Conservation (phyloP, 192 early-diverging fungal genomes). For the Phlyctochytrium arcticum region DNA sequence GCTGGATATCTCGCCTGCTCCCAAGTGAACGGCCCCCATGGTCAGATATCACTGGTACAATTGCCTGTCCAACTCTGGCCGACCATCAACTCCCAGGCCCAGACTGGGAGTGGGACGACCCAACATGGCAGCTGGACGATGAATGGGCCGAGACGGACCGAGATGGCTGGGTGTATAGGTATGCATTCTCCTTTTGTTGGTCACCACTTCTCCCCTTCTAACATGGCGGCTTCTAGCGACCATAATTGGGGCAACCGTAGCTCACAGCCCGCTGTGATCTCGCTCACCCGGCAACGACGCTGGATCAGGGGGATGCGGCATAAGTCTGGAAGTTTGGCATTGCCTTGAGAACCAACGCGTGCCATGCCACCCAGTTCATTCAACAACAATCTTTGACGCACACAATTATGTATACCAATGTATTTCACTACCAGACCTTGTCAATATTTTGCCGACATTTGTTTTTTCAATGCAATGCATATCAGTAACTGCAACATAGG, state of each 20-base stretch:
- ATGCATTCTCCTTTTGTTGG: not conserved
- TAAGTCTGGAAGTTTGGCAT: not conserved
- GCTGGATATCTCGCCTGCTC: conserved; percentile 64
- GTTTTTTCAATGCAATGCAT: no score
- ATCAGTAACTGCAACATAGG: no score
- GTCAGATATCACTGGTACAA: conserved; percentile 57
- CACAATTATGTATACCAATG: no score
- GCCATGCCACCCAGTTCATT: no score
- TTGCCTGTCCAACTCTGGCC: conserved; percentile 42
- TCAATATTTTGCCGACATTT: no score
- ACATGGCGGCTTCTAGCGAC: conserved; percentile 2
- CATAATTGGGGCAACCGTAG: conserved; percentile 16
- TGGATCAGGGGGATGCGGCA: conserved; percentile 12
- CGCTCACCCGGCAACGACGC: conserved; percentile 8
- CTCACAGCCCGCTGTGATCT: not conserved
- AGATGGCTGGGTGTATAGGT: conserved; percentile 23
- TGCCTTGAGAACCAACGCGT: no score
- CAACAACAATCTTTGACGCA: no score
- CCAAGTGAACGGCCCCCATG: conserved; percentile 60
- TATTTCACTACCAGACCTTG: no score
- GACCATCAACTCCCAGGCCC: conserved; percentile 51
- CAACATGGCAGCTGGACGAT: conserved; percentile 54
- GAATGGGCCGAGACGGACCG: conserved; percentile 25
- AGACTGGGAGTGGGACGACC: conserved; percentile 49
- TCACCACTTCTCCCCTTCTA: not conserved